Evolutionary conservation across 805 yeast species (phyloP).

Genomic region (Saccharomycopsis sp.): DNA sequence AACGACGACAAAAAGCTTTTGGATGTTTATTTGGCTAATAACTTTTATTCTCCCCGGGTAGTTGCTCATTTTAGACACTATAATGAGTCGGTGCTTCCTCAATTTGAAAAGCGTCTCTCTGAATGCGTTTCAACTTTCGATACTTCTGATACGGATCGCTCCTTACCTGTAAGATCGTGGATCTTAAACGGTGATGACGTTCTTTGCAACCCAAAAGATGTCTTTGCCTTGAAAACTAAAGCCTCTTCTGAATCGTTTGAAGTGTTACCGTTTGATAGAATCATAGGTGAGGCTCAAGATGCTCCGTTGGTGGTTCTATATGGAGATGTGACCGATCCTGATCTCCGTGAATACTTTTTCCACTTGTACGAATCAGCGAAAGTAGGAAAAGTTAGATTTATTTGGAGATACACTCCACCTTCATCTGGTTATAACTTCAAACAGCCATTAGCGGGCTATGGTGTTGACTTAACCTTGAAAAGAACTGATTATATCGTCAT

Average conservation of each 20-base stretch:
- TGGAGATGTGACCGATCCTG: constrained; percentile 49
- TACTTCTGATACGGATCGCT: constrained; percentile 30
- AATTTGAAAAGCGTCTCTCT: constrained; percentile 22
- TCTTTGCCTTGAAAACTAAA: constrained; percentile 67
- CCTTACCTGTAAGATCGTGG: constrained; percentile 33
- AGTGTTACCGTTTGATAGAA: constrained; percentile 49
- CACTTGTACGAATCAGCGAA: constrained; percentile 53
- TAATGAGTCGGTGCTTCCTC: constrained; percentile 29
- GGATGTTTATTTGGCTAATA: constrained; percentile 26
- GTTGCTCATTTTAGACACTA: constrained; percentile 58
- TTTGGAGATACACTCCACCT: constrained; percentile 63
- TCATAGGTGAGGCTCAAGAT: constrained; percentile 43
- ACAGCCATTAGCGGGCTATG: constrained; percentile 45
- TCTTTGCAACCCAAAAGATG: constrained; percentile 63
- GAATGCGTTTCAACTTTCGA: constrained; percentile 25
- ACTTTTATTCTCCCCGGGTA: constrained; percentile 53
- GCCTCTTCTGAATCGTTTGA: constrained; percentile 12
- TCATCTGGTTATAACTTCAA: not conserved
- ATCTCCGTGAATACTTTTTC: constrained; percentile 50
- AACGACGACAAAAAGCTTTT: constrained; percentile 5
- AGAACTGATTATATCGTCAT: constrained; percentile 60
- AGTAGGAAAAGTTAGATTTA: constrained; percentile 61
- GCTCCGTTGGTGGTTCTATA: constrained; percentile 60
- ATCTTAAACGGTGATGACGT: constrained; percentile 43
- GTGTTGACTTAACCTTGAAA: constrained; percentile 56